Evolutionary conservation across 1,284 basidiomycete genomes (phyloP), one percentile per base, ranked within the genome.

Genomic region (Trichosporon faecale): DNA sequence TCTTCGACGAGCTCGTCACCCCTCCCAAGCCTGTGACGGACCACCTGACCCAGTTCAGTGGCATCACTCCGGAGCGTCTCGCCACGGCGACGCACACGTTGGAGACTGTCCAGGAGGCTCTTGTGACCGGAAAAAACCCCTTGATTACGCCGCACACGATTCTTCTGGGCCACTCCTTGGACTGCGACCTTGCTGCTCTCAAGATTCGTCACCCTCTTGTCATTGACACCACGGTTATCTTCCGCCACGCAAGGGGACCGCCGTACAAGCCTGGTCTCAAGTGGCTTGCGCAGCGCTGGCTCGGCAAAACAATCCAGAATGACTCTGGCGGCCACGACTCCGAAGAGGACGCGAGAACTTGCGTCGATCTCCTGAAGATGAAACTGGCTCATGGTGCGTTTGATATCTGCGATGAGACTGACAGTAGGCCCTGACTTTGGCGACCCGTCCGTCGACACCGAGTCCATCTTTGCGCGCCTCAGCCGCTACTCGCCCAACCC

Each of bases 21-120:
- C 95, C 95, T 2, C 83, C 87, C 0, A 91, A 91, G 74, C 90
- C 91, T 0, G 89, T 97, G 64, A 83, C 86, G 6, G 93, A 97
- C 82, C 97, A 97, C 79, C 87, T 95, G 21, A 97, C 95, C 33
- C 87, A 90, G 90, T 96, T 90, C 88, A 96, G 94, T 27, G 95
- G 95, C 1, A 93, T 98, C 75, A 97, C 93, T 0, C 87, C 88
- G 16, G 89, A 89, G 72, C 86, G 87, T 1, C 87, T 97, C 0
- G 84, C 83, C 1, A 82, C 83, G 0, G 89, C 92, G 0, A 94
- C 88, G 0, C 92, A 91, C 0, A 91, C 91, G 0, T 88, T 94
- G 18, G 82, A 88, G 0, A 85, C 92, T 72, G 90, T 95, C 2
- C 95, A 96, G 81, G 77, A 85, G 0, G 87, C 90, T 57, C 81